Percentiles rank a stretch among this genome's conserved stretches.
phyloP scores from a whole-genome alignment of 2,329 filamentous ascomycete species.

The Calonectria montana region DNA sequence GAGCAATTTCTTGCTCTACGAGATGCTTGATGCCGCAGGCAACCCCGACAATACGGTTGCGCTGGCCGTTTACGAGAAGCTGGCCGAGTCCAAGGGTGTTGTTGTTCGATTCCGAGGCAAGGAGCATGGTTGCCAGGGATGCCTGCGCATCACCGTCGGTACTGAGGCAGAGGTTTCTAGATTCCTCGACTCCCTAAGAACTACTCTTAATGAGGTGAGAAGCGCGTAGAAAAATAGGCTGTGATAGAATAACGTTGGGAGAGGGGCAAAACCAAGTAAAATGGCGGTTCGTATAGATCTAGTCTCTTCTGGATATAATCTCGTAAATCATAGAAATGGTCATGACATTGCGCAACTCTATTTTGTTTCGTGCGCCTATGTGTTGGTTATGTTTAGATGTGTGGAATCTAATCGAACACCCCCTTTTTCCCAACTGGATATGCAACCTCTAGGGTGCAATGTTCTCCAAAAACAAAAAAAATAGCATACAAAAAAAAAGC shows the following conservation, averaged over 20 bases:
- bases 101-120: slow-evolving; percentile 95
- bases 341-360: slow-evolving; percentile 31
- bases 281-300: slow-evolving; percentile 38
- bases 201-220: slow-evolving; percentile 59
- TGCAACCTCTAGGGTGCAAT: slow-evolving; percentile 30
- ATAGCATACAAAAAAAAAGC: slow-evolving; percentile 25
- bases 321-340: slow-evolving; percentile 39
- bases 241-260: not conserved
- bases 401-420: slow-evolving; percentile 26
- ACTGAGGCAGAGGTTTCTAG: slow-evolving; percentile 87
- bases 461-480: not conserved
- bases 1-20: slow-evolving; percentile 91
- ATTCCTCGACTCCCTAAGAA: slow-evolving; percentile 77
- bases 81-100: slow-evolving; percentile 89
- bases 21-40: slow-evolving; percentile 81
- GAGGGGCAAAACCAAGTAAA: slow-evolving; percentile 18
- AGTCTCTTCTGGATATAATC: slow-evolving; percentile 38
- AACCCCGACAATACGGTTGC: slow-evolving; percentile 84
- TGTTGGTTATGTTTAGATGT: slow-evolving; percentile 5
- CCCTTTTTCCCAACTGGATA: slow-evolving; percentile 25
- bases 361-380: slow-evolving; percentile 25
- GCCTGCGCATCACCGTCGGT: slow-evolving; percentile 90
- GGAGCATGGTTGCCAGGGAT: slow-evolving; percentile 89
- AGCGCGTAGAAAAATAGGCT: slow-evolving; percentile 22
- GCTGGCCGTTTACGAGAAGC: slow-evolving; percentile 81